phyloP scores from a whole-genome alignment of 345 rosid species.

The Lepidium africanum region DNA sequence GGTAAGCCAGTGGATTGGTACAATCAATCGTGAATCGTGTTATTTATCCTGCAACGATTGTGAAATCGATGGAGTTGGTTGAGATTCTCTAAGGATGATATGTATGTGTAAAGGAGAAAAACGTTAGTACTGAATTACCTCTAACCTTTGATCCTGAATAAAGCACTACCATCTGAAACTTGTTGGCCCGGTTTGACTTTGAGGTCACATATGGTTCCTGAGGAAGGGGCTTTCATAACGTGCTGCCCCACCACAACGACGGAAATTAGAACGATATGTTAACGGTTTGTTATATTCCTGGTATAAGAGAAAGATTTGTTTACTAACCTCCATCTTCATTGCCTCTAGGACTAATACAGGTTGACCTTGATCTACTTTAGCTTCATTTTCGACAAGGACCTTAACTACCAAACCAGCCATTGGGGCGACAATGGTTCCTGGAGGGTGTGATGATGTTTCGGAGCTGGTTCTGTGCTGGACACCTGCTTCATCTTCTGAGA shows the following conservation, averaged over 20 bases:
- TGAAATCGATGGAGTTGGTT: slow-evolving; percentile 1
- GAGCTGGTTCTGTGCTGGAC: slow-evolving; percentile 45
- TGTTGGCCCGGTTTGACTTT: slow-evolving; percentile 65
- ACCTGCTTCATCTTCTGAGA: slow-evolving; percentile 52
- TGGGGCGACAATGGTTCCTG: slow-evolving; percentile 70
- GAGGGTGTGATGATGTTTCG: slow-evolving; percentile 47
- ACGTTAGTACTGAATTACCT: not conserved
- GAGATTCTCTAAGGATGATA: slow-evolving; percentile 2
- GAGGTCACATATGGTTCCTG: slow-evolving; percentile 69
- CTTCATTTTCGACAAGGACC: slow-evolving; percentile 64
- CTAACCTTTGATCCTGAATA: slow-evolving; percentile 69
- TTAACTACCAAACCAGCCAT: slow-evolving; percentile 96
- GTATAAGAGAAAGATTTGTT: not conserved
- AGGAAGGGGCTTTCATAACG: slow-evolving; percentile 68
- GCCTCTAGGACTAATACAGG: slow-evolving; percentile 83
- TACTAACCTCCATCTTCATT: slow-evolving; percentile 96
- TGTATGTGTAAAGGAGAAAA: not conserved
- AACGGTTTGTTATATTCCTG: not conserved
- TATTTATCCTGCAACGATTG: slow-evolving; percentile 27
- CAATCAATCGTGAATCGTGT: not conserved
- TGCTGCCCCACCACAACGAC: slow-evolving; percentile 37
- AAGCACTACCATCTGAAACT: slow-evolving; percentile 58
- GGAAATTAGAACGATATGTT: not conserved
- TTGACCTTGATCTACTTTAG: slow-evolving; percentile 68
- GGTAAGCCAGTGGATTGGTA: not conserved